Evolutionary conservation across 2,329 filamentous ascomycete genomes (phyloP).

Genomic region (Colletotrichum chlorophyti): DNA sequence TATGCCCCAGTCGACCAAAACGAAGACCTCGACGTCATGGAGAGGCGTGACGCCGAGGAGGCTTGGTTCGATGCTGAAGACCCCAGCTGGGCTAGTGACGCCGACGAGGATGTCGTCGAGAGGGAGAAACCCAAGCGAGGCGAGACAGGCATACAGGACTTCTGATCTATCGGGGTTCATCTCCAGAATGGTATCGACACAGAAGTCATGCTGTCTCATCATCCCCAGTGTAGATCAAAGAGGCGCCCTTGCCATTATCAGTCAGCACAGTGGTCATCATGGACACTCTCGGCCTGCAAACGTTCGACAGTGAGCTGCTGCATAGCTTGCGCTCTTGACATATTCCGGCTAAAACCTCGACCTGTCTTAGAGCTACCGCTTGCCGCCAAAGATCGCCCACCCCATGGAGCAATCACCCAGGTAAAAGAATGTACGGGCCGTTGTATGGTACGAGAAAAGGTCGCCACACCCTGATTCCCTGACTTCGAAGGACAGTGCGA

Average conservation of each 20-base stretch:
- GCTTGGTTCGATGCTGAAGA: slow-evolving; percentile 83
- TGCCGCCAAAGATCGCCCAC: background rate
- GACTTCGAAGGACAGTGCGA: too few species aligned
- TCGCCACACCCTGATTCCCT: too few species aligned
- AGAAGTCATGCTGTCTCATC: background rate
- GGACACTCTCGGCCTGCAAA: background rate
- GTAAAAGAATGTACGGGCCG: too few species aligned
- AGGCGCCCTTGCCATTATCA: too few species aligned
- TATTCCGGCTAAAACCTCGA: background rate
- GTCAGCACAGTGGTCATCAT: background rate
- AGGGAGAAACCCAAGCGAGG: slow-evolving; percentile 43
- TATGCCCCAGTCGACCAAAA: slow-evolving; percentile 75
- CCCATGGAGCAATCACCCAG: too few species aligned
- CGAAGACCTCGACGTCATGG: slow-evolving; percentile 72
- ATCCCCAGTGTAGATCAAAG: too few species aligned
- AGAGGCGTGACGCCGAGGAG: slow-evolving; percentile 70
- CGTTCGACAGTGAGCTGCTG: background rate
- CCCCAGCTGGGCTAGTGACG: slow-evolving; percentile 66
- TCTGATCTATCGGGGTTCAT: slow-evolving; percentile 48
- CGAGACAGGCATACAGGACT: slow-evolving; percentile 77
- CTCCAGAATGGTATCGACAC: background rate
- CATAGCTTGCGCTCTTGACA: background rate
- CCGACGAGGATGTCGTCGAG: slow-evolving; percentile 39
- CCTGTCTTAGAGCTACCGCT: background rate
- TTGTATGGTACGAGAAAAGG: too few species aligned